Evolutionary conservation across 352 stramenopile genomes (phyloP).

Genomic region (Globisporangium sylvaticum): DNA sequence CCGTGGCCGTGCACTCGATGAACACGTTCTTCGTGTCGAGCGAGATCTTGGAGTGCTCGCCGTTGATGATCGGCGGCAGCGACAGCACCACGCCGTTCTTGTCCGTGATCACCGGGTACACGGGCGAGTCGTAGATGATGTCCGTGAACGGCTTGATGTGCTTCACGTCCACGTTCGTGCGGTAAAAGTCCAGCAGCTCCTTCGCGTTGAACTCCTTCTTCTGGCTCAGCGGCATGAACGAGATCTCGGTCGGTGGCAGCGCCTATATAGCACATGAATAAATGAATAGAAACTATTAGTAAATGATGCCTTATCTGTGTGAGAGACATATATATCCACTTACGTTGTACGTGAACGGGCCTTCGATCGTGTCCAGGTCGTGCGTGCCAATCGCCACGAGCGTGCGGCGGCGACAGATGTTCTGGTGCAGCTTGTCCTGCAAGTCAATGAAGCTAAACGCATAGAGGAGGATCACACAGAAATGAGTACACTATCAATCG

Average conservation of each 20-base stretch:
- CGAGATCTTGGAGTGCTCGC: constrained; percentile 96
- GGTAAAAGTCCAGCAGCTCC: constrained; percentile 95
- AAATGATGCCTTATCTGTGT: too few relatives aligned
- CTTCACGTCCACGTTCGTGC: constrained; percentile 93
- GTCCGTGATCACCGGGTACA: constrained; percentile 98
- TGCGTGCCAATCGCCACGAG: constrained; percentile 99
- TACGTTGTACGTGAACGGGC: constrained; percentile 92
- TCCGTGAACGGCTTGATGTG: constrained; percentile 99
- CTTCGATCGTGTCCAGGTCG: constrained; percentile 95
- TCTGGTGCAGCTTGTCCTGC: constrained; percentile 99
- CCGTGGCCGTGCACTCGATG: constrained; percentile 99
- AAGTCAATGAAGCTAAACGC: constrained; percentile 97
- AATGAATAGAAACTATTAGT: too few relatives aligned
- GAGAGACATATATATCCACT: too few relatives aligned
- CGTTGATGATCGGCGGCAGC: constrained; percentile 99
- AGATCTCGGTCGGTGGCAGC: constrained; percentile 90
- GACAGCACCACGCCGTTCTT: constrained; percentile 94
- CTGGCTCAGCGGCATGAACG: constrained; percentile 95
- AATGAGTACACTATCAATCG: neutral
- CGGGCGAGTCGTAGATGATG: constrained; percentile 98
- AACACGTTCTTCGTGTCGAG: constrained; percentile 98
- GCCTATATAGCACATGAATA: constrained; percentile 56
- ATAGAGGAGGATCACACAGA: neutral
- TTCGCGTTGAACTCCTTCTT: constrained; percentile 90
- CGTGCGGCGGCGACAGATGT: constrained; percentile 98